Evolutionary conservation across 1,139 yeast species (phyloP).

Genomic region (Tardiomyces digboiensis): DNA sequence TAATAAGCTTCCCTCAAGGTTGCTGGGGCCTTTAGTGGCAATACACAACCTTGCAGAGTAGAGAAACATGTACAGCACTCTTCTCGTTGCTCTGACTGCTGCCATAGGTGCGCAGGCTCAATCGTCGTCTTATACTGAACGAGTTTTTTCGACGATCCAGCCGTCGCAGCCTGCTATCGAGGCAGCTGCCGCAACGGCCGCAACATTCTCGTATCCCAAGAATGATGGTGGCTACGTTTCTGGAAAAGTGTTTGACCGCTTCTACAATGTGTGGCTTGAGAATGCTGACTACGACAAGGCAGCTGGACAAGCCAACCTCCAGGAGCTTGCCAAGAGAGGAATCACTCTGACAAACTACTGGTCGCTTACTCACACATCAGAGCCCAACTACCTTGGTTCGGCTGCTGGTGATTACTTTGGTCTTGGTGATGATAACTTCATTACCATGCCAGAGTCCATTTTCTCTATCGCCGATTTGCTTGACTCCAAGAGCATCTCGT

Average conservation of each 20-base stretch:
- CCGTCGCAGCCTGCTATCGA: conserved; percentile 30
- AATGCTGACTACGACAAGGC: conserved; percentile 43
- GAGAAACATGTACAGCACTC: too few species aligned
- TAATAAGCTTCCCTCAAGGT: too few species aligned
- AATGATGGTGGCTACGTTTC: conserved; percentile 23
- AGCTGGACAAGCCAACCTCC: conserved; percentile 32
- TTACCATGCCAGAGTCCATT: conserved; percentile 33
- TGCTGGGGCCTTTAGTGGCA: too few species aligned
- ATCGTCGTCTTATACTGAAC: conserved; percentile 5
- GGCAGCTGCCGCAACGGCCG: conserved; percentile 32
- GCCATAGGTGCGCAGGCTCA: neutral
- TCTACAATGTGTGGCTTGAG: conserved; percentile 38
- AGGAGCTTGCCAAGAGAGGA: conserved; percentile 33
- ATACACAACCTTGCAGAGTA: too few species aligned
- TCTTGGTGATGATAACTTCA: conserved; percentile 34
- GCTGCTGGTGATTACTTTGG: conserved; percentile 42
- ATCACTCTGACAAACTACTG: conserved; percentile 38
- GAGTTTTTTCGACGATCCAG: conserved; percentile 26
- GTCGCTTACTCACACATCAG: conserved; percentile 41
- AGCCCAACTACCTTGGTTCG: conserved; percentile 41
- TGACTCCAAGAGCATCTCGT: conserved; percentile 34
- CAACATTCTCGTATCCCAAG: conserved; percentile 25
- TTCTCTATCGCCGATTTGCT: conserved; percentile 38
- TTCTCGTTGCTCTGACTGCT: too few species aligned
- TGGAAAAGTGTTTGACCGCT: conserved; percentile 36